phyloP scores from a whole-genome alignment of 176 grass and related monocot species.

The Chloris gayana region DNA sequence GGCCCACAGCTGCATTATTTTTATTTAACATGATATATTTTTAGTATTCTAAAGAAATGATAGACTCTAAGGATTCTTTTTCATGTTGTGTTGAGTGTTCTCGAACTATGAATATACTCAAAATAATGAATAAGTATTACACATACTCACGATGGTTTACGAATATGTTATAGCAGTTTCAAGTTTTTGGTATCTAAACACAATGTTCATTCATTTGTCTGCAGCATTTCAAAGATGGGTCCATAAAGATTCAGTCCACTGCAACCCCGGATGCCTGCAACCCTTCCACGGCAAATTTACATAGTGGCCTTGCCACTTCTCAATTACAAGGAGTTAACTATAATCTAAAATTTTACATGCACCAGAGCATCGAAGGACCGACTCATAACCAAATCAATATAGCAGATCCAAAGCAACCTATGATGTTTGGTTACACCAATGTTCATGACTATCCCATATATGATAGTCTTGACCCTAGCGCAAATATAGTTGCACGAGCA shows the following conservation, averaged over 20 bases:
- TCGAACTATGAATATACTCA: too few relatives aligned
- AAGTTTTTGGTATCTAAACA: too few relatives aligned
- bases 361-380: neutral
- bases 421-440: constrained; percentile 2
- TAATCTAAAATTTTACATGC: neutral
- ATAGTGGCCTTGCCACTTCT: neutral
- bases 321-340: neutral
- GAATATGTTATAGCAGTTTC: too few relatives aligned
- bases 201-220: neutral
- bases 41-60: too few relatives aligned
- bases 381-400: neutral
- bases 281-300: neutral
- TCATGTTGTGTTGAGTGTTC: too few relatives aligned
- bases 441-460: constrained; percentile 6
- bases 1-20: too few relatives aligned
- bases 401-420: neutral
- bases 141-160: too few relatives aligned
- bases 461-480: neutral
- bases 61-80: too few relatives aligned
- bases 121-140: too few relatives aligned
- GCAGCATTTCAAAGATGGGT: neutral
- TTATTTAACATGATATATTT: too few relatives aligned
- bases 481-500: neutral
- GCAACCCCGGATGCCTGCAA: neutral
- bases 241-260: neutral